phyloP scores from a whole-genome alignment of 2,329 filamentous ascomycete species.

The Hypoxylon sp. region DNA sequence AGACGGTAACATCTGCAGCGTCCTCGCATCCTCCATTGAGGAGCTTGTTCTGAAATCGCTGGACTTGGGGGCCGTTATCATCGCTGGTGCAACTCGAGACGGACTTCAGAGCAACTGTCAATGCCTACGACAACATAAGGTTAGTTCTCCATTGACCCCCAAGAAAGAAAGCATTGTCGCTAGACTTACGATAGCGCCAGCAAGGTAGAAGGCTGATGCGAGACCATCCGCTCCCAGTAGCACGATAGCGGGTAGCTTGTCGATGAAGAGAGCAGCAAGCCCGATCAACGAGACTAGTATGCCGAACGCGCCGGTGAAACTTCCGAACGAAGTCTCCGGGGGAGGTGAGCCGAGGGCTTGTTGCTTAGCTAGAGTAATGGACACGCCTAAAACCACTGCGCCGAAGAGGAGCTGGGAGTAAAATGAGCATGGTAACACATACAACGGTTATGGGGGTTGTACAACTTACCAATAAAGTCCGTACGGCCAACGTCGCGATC shows the following conservation, averaged over 20 bases:
- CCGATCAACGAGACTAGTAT: conserved; percentile 44
- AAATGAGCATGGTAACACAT: no score
- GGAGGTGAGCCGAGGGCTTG: conserved; percentile 42
- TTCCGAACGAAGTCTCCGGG: conserved; percentile 46
- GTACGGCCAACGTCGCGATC: conserved; percentile 34
- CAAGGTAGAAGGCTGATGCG: conserved; percentile 46
- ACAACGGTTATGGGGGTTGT: background rate
- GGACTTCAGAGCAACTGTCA: conserved; percentile 45
- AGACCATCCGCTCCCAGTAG: conserved; percentile 42
- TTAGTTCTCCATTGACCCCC: background rate
- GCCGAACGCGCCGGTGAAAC: conserved; percentile 47
- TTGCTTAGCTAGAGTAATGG: conserved; percentile 46
- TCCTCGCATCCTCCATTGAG: conserved; percentile 45
- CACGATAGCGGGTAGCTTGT: conserved; percentile 43
- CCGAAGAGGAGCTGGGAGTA: conserved; percentile 44
- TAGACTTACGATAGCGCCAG: conserved; percentile 45
- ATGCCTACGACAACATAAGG: conserved; percentile 33
- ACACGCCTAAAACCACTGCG: conserved; percentile 46
- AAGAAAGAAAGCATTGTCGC: background rate
- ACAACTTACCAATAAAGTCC: conserved; percentile 41
- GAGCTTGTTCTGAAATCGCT: conserved; percentile 41
- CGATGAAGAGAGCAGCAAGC: conserved; percentile 41
- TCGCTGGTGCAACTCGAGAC: conserved; percentile 42
- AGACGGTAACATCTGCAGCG: conserved; percentile 6
- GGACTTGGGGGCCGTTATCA: background rate